phyloP scores from a whole-genome alignment of 1,139 yeast genomes.

The Schwanniomyces etchellsii region DNA sequence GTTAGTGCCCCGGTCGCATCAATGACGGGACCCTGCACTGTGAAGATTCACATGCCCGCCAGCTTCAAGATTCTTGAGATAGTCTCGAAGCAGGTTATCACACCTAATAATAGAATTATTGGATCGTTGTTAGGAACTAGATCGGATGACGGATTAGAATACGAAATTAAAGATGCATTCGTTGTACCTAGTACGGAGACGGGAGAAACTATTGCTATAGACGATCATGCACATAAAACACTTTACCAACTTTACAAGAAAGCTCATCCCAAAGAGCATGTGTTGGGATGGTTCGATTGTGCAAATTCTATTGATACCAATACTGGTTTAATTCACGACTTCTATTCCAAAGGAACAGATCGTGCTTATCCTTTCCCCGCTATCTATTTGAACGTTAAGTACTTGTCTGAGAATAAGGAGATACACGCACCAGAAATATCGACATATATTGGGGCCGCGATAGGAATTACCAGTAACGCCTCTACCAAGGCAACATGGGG shows the following conservation, averaged over 20 bases:
- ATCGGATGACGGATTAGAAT: conserved; percentile 79
- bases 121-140: conserved; percentile 81
- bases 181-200: conserved; percentile 82
- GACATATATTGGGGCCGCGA: conserved; percentile 73
- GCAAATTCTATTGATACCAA: conserved; percentile 58
- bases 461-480: conserved; percentile 47
- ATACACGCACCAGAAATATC: conserved; percentile 43
- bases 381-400: conserved; percentile 61
- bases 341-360: conserved; percentile 65
- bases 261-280: conserved; percentile 74
- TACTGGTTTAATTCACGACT: conserved; percentile 81
- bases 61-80: conserved; percentile 60
- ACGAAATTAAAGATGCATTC: conserved; percentile 72
- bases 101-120: conserved; percentile 55
- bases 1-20: conserved; percentile 51
- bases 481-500: conserved; percentile 46
- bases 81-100: conserved; percentile 38
- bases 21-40: conserved; percentile 42
- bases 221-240: conserved; percentile 66
- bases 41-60: conserved; percentile 63
- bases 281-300: conserved; percentile 88
- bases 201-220: conserved; percentile 68
- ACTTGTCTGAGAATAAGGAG: conserved; percentile 31
- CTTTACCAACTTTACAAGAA: conserved; percentile 71
- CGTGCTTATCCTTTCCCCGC: conserved; percentile 76